Percentiles rank a stretch among this genome's conserved stretches.
phyloP scores from a whole-genome alignment of 257 asterid species.

The Cruciata laevipes region DNA sequence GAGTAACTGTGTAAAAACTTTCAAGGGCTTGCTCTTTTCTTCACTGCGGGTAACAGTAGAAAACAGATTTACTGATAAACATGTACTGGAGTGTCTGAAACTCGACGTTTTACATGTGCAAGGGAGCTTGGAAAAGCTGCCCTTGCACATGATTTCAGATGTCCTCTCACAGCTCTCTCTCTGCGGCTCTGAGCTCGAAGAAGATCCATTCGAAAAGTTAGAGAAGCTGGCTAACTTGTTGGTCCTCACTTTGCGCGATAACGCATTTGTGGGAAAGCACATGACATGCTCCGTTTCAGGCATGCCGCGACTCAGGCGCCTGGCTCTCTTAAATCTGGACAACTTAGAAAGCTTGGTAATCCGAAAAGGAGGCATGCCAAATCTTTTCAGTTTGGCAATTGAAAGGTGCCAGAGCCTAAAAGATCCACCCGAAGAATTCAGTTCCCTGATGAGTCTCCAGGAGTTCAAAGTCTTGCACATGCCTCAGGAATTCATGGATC shows the following conservation, averaged over 20 bases:
- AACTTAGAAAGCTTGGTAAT: not conserved
- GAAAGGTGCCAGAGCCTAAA: not conserved
- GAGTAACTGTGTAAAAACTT: not conserved
- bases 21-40: not conserved
- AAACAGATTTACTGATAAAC: not conserved
- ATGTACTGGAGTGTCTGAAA: not conserved
- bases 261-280: slow-evolving; percentile 5
- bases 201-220: slow-evolving; percentile 4
- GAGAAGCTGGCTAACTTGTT: slow-evolving; percentile 11
- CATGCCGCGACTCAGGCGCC: not conserved
- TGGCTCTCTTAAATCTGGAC: not conserved
- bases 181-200: slow-evolving; percentile 3
- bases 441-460: not conserved
- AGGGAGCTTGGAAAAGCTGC: not conserved
- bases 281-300: slow-evolving; percentile 1
- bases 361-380: not conserved
- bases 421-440: not conserved
- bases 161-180: slow-evolving; percentile 1
- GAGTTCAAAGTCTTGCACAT: not conserved
- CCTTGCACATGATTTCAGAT: not conserved
- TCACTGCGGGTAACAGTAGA: not conserved
- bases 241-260: not conserved
- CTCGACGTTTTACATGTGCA: not conserved
- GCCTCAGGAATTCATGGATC: not conserved
- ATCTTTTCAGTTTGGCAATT: not conserved